phyloP scores from a whole-genome alignment of 2,329 filamentous ascomycete genomes.

The Penicillium sp. region DNA sequence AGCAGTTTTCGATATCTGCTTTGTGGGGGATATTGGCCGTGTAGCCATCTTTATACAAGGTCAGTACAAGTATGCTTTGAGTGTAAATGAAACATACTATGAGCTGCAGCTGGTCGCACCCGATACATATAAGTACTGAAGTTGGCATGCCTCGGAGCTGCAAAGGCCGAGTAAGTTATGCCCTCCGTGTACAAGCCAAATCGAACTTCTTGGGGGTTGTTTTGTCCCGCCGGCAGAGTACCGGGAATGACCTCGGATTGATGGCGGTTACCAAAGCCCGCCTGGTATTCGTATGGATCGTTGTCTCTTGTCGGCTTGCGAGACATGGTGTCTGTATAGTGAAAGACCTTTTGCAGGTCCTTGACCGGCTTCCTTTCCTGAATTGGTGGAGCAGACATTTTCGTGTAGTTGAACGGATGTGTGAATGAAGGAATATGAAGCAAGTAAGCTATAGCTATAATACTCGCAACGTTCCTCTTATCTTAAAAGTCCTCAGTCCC shows the following conservation, averaged over 20 bases:
- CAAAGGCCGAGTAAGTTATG: conserved; percentile 27
- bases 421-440: neutral
- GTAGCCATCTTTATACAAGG: conserved; percentile 22
- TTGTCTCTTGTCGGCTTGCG: conserved; percentile 28
- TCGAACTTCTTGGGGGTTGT: conserved; percentile 30
- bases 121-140: conserved; percentile 29
- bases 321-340: conserved; percentile 29
- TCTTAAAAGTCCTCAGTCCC: neutral
- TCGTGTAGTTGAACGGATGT: neutral
- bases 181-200: conserved; percentile 32
- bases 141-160: conserved; percentile 24
- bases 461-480: too few relatives aligned
- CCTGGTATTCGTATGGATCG: conserved; percentile 28
- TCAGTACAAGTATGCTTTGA: neutral
- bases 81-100: conserved; percentile 16
- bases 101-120: conserved; percentile 25
- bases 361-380: conserved; percentile 20
- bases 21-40: conserved; percentile 42
- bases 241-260: conserved; percentile 33
- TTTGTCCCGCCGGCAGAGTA: conserved; percentile 29
- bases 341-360: conserved; percentile 28
- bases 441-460: neutral
- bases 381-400: conserved; percentile 26
- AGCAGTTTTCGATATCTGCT: conserved; percentile 26
- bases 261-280: conserved; percentile 29